phyloP scores from a whole-genome alignment of 2,329 filamentous ascomycete species.

The Trichoderma atrobrunneum region DNA sequence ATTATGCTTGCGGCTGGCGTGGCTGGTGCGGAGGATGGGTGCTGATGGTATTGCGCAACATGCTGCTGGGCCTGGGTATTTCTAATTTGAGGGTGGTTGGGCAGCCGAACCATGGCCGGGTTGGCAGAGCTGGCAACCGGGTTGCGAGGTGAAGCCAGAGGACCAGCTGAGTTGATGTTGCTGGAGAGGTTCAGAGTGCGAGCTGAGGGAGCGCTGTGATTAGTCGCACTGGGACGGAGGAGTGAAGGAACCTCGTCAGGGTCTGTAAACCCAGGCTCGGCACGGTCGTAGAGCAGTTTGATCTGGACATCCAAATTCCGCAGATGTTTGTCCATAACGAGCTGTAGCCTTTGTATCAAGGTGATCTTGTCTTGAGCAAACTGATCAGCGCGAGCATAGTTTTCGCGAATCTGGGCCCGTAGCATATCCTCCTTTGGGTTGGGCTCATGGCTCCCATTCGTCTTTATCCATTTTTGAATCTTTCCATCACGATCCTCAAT shows the following conservation, averaged over 20 bases:
- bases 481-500: constrained; percentile 71
- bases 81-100: constrained; percentile 46
- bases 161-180: constrained; percentile 30
- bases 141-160: constrained; percentile 28
- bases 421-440: constrained; percentile 74
- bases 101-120: constrained; percentile 43
- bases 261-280: constrained; percentile 60
- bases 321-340: constrained; percentile 60
- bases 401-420: constrained; percentile 63
- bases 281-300: constrained; percentile 59
- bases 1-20: constrained; percentile 61
- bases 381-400: constrained; percentile 65
- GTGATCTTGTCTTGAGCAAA: constrained; percentile 73
- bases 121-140: constrained; percentile 36
- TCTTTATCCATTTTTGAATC: constrained; percentile 78
- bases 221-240: constrained; percentile 56
- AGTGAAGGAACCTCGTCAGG: constrained; percentile 63
- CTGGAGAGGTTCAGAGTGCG: constrained; percentile 45
- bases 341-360: constrained; percentile 62
- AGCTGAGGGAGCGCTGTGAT: constrained; percentile 42
- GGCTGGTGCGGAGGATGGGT: constrained; percentile 56
- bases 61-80: constrained; percentile 48
- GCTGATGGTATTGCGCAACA: constrained; percentile 25
- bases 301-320: constrained; percentile 62
- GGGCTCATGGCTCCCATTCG: constrained; percentile 67